phyloP scores from a whole-genome alignment of 2,329 filamentous ascomycete species.

The Rhinocladiella mackenziei region DNA sequence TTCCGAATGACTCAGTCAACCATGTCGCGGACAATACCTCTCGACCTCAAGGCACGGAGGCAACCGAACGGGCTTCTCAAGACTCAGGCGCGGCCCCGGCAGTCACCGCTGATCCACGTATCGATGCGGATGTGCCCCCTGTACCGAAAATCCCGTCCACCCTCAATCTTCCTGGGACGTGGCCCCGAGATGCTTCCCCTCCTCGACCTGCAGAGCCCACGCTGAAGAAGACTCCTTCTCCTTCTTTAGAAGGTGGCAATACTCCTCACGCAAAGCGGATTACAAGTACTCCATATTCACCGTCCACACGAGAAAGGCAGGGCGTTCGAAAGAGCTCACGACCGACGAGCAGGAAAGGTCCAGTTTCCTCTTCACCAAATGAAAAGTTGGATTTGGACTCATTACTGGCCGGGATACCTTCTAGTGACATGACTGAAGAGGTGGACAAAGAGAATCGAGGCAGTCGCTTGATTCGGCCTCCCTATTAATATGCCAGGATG shows the following conservation, averaged over 20 bases:
- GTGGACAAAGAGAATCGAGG: constrained; percentile 15
- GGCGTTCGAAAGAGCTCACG: constrained; percentile 12
- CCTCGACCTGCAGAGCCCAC: constrained; percentile 15
- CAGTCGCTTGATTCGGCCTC: constrained; percentile 23
- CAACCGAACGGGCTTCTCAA: not conserved
- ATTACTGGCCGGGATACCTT: constrained; percentile 24
- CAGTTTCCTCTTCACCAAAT: constrained; percentile 13
- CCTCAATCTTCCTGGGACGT: constrained; percentile 42
- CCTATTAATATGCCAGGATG: constrained; percentile 17
- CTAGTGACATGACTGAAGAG: constrained; percentile 16
- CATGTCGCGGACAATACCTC: not conserved
- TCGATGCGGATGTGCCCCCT: constrained; percentile 40
- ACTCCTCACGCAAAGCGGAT: constrained; percentile 12
- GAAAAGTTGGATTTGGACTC: constrained; percentile 25
- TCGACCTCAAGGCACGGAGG: constrained; percentile 10
- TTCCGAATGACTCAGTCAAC: not conserved
- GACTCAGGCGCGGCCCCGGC: not conserved
- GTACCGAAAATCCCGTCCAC: constrained; percentile 45
- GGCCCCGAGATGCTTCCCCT: constrained; percentile 37
- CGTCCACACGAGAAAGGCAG: constrained; percentile 15
- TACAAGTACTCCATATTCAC: constrained; percentile 7
- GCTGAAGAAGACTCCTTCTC: not conserved
- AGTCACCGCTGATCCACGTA: constrained; percentile 10
- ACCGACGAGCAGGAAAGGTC: constrained; percentile 19
- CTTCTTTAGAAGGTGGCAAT: not conserved